Evolutionary conservation across 805 yeast genomes (phyloP), one percentile per base, ranked within the genome.

Genomic region (Starmera amethionina): DNA sequence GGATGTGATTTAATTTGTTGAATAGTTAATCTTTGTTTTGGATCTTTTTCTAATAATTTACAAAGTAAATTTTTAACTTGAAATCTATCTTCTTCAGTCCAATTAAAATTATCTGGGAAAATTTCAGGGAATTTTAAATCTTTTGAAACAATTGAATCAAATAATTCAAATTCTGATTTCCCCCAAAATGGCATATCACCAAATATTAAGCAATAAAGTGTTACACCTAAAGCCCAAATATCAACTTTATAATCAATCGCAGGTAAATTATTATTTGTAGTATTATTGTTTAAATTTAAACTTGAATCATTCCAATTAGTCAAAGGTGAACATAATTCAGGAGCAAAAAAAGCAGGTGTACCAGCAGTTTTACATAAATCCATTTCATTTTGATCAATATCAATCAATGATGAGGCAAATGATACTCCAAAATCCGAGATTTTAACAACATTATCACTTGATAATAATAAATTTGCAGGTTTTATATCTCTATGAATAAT

Each of bases 391-490:
- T 73, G 76, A 38, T 75, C 77, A 25, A 62, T 68, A 16, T 52
- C 55, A 13, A 49, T 44, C 36, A 58, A 48, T 3, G 65, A 51
- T 4, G 69, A 57, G 1, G 90, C 87, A 60, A 85, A 83, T 1
- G 96, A 86, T 12, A 93, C 95, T 19, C 98, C 97, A 63, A 90
- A 93, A 64, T 90, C 98, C n/a, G 94, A 80, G 33, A 90, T 93
- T 61, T 93, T 93, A 22, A 89, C 96, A 8, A 72, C 68, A 40
- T 80, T 77, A 48, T 83, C 80, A 13, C 72, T 63, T 27, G 83
- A 70, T 3, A 88, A 77, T 42, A 90, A 68, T 43, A 90, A 60
- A 56, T 90, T 90, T 3, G 97, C 95, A 2, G 98, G 97, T 58
- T 90, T 90, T 43, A 90, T 89, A 60, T 90, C 98, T 47, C 98